These are phyloP conservation scores for Plasmodium gaboni DNA, from an alignment of 169 alveolate species.

Conservation along the genomic window DNA sequence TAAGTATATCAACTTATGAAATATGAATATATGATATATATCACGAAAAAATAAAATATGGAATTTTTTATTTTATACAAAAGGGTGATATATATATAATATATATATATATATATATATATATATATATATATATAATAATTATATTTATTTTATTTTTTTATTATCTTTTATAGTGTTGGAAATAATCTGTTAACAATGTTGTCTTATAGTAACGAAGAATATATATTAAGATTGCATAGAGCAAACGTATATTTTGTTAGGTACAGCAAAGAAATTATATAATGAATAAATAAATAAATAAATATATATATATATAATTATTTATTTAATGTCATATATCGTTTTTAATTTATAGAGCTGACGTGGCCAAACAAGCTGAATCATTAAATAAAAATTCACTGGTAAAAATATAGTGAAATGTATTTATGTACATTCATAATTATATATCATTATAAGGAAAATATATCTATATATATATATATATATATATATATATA, in stretches of 20 bases:
- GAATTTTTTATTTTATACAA: too few species aligned
- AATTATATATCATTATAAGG: too few species aligned
- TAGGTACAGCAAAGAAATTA: slow-evolving; percentile 7
- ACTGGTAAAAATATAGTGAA: slow-evolving; percentile 26
- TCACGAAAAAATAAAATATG: too few species aligned
- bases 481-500: not conserved
- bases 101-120: not conserved
- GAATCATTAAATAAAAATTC: slow-evolving; percentile 70
- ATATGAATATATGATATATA: too few species aligned
- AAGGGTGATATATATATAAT: not conserved
- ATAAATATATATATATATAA: not conserved
- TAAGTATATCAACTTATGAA: too few species aligned
- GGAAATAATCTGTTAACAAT: slow-evolving; percentile 73
- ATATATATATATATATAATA: slow-evolving; percentile 5
- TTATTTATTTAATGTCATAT: not conserved
- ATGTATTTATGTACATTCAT: not conserved
- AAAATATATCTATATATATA: not conserved
- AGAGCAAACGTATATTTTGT: slow-evolving; percentile 43
- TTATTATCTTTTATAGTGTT: slow-evolving; percentile 30
- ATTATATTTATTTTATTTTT: not conserved
- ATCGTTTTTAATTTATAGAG: slow-evolving; percentile 39
- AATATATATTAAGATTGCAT: slow-evolving; percentile 63
- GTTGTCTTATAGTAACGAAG: slow-evolving; percentile 70
- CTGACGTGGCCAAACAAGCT: slow-evolving; percentile 61
- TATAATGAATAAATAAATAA: not conserved